Evolutionary conservation across 2,329 filamentous ascomycete genomes (phyloP).

Genomic region (Stylonectria norvegica): DNA sequence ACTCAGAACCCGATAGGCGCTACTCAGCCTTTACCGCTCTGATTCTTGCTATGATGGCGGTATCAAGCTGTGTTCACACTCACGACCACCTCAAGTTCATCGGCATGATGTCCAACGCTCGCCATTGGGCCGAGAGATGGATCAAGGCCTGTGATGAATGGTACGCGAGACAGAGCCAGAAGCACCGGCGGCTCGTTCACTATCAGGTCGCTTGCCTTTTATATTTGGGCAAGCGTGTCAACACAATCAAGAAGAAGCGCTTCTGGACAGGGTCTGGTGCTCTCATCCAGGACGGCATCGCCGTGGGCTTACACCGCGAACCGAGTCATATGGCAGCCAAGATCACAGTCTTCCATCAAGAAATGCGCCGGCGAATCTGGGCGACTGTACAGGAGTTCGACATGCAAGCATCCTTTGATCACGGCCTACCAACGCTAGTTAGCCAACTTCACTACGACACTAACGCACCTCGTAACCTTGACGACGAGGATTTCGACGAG

Average conservation of each 20-base stretch:
- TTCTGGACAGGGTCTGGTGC: slow-evolving; percentile 58
- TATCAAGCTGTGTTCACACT: slow-evolving; percentile 56
- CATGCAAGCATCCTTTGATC: slow-evolving; percentile 59
- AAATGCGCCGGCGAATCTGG: slow-evolving; percentile 61
- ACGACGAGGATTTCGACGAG: slow-evolving; percentile 57
- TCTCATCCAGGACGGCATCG: slow-evolving; percentile 56
- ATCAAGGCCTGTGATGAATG: slow-evolving; percentile 54
- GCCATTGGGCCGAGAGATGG: slow-evolving; percentile 54
- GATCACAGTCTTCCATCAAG: slow-evolving; percentile 57
- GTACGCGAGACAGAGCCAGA: slow-evolving; percentile 55
- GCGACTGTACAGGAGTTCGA: slow-evolving; percentile 60
- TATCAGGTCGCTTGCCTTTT: slow-evolving; percentile 58
- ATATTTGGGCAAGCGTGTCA: slow-evolving; percentile 60
- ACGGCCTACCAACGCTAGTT: slow-evolving; percentile 56
- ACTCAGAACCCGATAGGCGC: slow-evolving; percentile 39
- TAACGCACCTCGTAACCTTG: slow-evolving; percentile 54
- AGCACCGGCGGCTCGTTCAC: slow-evolving; percentile 58
- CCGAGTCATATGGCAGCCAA: slow-evolving; percentile 53
- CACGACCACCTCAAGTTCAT: slow-evolving; percentile 52
- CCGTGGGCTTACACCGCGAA: slow-evolving; percentile 57
- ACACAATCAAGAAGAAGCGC: slow-evolving; percentile 62
- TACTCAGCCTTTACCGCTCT: slow-evolving; percentile 55
- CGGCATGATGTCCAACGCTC: slow-evolving; percentile 56
- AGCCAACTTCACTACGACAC: slow-evolving; percentile 55
- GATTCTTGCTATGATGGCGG: slow-evolving; percentile 57